Percentiles rank a stretch among this genome's conserved stretches.
Evolutionary conservation across 148 eudicot species (phyloP).

Genomic region (Diospyros kaki): DNA sequence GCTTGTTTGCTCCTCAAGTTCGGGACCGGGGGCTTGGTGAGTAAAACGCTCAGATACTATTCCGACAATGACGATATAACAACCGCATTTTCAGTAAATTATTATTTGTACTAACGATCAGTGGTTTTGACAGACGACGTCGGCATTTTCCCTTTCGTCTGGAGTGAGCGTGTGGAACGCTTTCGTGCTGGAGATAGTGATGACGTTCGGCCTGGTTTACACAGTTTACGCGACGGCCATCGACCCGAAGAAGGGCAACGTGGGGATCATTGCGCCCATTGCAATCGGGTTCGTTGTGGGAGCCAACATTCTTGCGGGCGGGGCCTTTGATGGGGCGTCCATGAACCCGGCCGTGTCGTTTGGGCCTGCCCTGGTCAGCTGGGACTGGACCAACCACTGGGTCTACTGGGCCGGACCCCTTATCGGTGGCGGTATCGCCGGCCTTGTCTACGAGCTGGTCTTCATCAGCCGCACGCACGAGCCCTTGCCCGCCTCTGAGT

Average conservation of each 20-base stretch:
- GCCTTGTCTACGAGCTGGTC: slow-evolving; percentile 26
- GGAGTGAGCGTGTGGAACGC: slow-evolving; percentile 48
- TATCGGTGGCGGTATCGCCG: slow-evolving; percentile 49
- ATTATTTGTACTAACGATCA: too few relatives aligned
- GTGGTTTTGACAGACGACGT: slow-evolving; percentile 30
- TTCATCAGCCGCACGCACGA: slow-evolving; percentile 20
- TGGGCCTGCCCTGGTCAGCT: slow-evolving; percentile 53
- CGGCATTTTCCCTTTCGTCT: slow-evolving; percentile 36
- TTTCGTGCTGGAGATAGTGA: slow-evolving; percentile 50
- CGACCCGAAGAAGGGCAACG: slow-evolving; percentile 43
- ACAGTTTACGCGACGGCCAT: slow-evolving; percentile 14
- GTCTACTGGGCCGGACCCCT: slow-evolving; percentile 60
- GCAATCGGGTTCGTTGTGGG: slow-evolving; percentile 44
- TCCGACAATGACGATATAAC: too few relatives aligned
- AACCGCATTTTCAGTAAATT: too few relatives aligned
- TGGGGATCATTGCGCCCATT: slow-evolving; percentile 39
- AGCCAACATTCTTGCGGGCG: slow-evolving; percentile 45
- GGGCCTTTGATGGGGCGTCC: slow-evolving; percentile 42
- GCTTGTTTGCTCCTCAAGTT: slow-evolving; percentile 53
- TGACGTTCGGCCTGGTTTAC: slow-evolving; percentile 46
- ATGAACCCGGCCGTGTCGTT: slow-evolving; percentile 13
- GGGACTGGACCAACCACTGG: slow-evolving; percentile 48
- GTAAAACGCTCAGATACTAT: not conserved
- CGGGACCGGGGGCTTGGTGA: slow-evolving; percentile 51
- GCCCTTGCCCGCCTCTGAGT: slow-evolving; percentile 20